Evolutionary conservation across 2,329 filamentous ascomycete genomes (phyloP), one percentile per base, ranked within the genome.

Genomic region (Paraconiothyrium brasiliense): DNA sequence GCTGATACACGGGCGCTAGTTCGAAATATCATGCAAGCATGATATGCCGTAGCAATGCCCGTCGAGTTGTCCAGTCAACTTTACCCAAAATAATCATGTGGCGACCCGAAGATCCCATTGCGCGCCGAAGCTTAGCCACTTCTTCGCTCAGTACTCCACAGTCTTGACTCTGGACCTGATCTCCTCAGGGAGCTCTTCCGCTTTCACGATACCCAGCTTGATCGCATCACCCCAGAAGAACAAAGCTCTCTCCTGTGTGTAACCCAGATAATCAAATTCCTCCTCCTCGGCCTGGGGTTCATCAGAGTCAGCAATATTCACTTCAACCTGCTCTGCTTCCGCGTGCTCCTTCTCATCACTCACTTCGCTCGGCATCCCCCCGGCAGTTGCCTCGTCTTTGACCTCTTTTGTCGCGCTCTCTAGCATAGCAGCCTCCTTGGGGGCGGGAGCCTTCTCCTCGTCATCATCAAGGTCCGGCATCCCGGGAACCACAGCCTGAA

Each of bases 201-300:
- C 78, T 75, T 86, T 88, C 43, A 95, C 84, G 43, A 99, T 80
- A 0, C 93, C 93, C 78, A 97, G 79, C 58, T 85, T 82, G 59
- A 98, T 82, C 56, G 93, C 89, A 80, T 99, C 95, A 1, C 93
- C 94, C 92, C 94, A 96, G 81, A 99, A 95, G 79, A 97, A 95
- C 81, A 95, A 84, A 0, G 93, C 94, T 14, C 95, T 86, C 67
- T 97, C 92, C 79, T 97, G 92, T 8, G 95, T 89, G 79, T 98
- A 99, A 11, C 87, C 88, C 27, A 99, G 84, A 77, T 98, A 99
- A 78, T 99, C 94, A 74, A 98, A 99, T 72, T 92, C 92, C 47
- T 92, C 92, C 37, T 86, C 87, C 32, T 85, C 86, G 22, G 85
- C 85, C 52, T 85, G 84, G 4, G 82, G 82, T 14, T 82, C 82